Percentiles rank a stretch among this genome's conserved stretches.
These are phyloP conservation scores for Arthrinium phaeospermum DNA, from an alignment of 2,329 filamentous ascomycete species.

Conservation along the genomic window DNA sequence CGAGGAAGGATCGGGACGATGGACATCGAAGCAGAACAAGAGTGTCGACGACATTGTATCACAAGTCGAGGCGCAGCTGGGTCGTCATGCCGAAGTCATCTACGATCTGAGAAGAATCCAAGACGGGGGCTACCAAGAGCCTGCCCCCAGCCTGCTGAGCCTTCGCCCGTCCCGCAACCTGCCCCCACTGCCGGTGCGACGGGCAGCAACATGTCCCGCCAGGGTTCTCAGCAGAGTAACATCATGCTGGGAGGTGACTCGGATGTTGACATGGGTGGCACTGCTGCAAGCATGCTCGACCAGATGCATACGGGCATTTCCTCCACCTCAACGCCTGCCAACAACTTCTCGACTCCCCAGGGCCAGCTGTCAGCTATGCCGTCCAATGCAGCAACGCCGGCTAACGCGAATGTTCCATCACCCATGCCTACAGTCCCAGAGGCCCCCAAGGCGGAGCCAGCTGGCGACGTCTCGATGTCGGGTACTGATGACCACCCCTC, in stretches of 20 bases:
- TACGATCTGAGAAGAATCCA: constrained; percentile 74
- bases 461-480: constrained; percentile 61
- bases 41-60: constrained; percentile 75
- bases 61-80: constrained; percentile 74
- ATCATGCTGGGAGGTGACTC: constrained; percentile 62
- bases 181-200: constrained; percentile 29
- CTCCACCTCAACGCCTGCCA: constrained; percentile 63
- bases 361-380: constrained; percentile 60
- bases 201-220: constrained; percentile 52
- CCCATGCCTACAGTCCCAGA: constrained; percentile 43
- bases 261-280: constrained; percentile 69
- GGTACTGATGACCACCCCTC: constrained; percentile 51
- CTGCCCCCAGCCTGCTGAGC: constrained; percentile 50
- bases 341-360: constrained; percentile 67
- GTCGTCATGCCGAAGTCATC: constrained; percentile 68
- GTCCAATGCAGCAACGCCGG: constrained; percentile 64
- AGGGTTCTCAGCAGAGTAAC: constrained; percentile 60
- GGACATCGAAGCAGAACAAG: constrained; percentile 51
- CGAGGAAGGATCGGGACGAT: constrained; percentile 51
- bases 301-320: constrained; percentile 70
- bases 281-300: constrained; percentile 68
- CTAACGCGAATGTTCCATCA: constrained; percentile 52
- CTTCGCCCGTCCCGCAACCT: constrained; percentile 25
- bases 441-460: constrained; percentile 35
- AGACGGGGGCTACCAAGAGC: constrained; percentile 77